Evolutionary conservation across 2,329 filamentous ascomycete genomes (phyloP).

Genomic region (Cladosporium colombiae): DNA sequence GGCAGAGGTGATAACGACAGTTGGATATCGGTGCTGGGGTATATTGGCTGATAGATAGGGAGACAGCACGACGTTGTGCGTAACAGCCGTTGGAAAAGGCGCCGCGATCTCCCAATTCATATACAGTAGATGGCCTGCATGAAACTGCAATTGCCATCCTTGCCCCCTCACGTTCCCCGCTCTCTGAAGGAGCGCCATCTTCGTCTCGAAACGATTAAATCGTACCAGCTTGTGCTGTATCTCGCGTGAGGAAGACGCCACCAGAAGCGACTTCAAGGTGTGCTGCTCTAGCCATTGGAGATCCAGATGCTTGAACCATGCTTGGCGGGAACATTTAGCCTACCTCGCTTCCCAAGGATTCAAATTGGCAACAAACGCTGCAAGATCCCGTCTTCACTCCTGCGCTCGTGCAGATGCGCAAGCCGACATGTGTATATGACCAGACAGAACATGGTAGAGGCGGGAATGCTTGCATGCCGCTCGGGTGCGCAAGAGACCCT

Average conservation of each 20-base stretch:
- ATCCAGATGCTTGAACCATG: constrained; percentile 1
- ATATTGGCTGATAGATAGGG: background rate
- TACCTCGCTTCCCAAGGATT: background rate
- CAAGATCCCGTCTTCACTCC: constrained; percentile 1
- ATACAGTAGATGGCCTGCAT: constrained; percentile 2
- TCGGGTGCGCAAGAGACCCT: background rate
- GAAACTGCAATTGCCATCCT: background rate
- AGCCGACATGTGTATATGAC: background rate
- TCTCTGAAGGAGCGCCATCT: background rate
- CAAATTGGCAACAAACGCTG: background rate
- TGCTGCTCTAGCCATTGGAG: background rate
- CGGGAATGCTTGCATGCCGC: background rate
- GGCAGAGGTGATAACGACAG: constrained; percentile 2
- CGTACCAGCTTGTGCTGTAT: background rate
- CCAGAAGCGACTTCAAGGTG: background rate
- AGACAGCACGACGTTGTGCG: background rate
- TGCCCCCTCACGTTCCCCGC: constrained; percentile 7
- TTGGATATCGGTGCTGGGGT: background rate
- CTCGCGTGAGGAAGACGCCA: constrained; percentile 1
- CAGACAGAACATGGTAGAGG: background rate
- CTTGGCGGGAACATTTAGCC: constrained; percentile 2
- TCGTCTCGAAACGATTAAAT: constrained; percentile 13
- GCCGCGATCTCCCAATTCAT: constrained; percentile 1
- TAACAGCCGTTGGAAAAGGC: background rate
- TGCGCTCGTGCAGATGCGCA: background rate